Evolutionary conservation across 495 filamentous ascomycete genomes (phyloP), one percentile per base, ranked within the genome.

Genomic region (Hypomontagnella submonticulosa): DNA sequence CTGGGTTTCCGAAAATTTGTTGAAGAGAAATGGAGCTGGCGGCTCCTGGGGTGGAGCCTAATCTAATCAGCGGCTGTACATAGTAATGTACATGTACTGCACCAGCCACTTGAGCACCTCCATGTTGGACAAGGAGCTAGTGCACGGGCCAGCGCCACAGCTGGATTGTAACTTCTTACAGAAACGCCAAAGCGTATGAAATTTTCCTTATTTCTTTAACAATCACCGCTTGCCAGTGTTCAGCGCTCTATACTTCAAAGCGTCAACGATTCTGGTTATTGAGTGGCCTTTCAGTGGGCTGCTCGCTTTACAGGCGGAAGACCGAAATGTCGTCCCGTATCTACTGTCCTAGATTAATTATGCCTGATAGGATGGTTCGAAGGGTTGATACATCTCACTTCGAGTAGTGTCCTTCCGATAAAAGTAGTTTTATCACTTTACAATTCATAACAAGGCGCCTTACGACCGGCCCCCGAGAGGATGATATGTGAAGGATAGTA

Each of bases 291-390:
- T 94, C 90, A 92, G 79, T 94, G 91, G 86, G 76, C 67, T 63
- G 55, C 80, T 80, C 75, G 69, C 71, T 55, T 64, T 75, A 71
- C 80, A 83, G 82, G 85, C 87, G 90, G 85, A 70, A 94, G 89
- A 94, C 76, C 67, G 79, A 89, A 69, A 71, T 71, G 71, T 87
- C 89, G 85, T 88, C 89, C 90, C 89, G 92, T 96, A 96, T 96
- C 92, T 96, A 85, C 92, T 93, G 88, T 92, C 91, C 88, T 92
- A 84, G 91, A 90, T 87, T 84, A 80, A 43, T 15, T 71, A 82
- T 76, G 63, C 80, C 75, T 93, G 90, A 92, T 84, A 83, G 85
- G 85, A 90, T 86, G 86, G 91, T 87, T 94, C 91, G 91, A 82
- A 82, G 73, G 75, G 72, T 77, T 66, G 80, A 80, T 75, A 83